These are phyloP conservation scores for Pythium plurisporium DNA, from an alignment of 352 stramenopile species.

Conservation along the genomic window DNA sequence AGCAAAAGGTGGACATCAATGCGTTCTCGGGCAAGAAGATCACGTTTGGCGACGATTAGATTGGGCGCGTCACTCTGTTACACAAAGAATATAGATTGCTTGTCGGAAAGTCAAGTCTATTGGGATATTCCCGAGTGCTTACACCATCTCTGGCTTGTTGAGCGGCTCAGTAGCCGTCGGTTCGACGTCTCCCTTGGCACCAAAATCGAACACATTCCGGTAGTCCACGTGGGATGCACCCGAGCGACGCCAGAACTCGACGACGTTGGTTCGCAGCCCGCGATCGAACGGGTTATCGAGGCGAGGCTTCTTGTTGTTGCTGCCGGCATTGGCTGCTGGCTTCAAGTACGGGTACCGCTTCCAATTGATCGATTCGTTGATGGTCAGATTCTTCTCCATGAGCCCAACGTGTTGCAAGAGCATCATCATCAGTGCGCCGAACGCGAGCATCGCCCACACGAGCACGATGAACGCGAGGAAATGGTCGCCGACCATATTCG, in stretches of 20 bases:
- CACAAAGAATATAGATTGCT: conserved; percentile 3
- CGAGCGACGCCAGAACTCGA: conserved; percentile 22
- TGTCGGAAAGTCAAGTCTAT: neutral
- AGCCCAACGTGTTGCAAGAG: conserved; percentile 61
- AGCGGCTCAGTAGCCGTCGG: neutral
- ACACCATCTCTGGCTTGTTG: conserved; percentile 13
- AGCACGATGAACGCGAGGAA: conserved; percentile 62
- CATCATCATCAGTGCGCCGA: conserved; percentile 54
- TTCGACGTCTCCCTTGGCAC: neutral
- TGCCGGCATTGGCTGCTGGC: neutral
- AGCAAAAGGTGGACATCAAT: conserved; percentile 64
- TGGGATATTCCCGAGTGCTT: neutral
- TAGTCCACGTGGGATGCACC: conserved; percentile 17
- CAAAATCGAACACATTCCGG: conserved; percentile 11
- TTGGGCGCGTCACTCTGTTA: neutral
- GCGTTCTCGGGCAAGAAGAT: conserved; percentile 83
- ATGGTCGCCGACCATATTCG: conserved; percentile 41
- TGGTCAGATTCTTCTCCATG: conserved; percentile 63
- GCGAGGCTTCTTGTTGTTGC: neutral
- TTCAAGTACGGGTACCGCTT: conserved; percentile 67
- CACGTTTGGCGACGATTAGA: conserved; percentile 57
- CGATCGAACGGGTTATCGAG: conserved; percentile 25
- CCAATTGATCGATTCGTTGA: conserved; percentile 87
- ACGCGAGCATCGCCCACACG: conserved; percentile 43
- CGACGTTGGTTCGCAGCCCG: conserved; percentile 9